phyloP scores from a whole-genome alignment of 805 yeast genomes.

The Saccharomycodes ludwigii region DNA sequence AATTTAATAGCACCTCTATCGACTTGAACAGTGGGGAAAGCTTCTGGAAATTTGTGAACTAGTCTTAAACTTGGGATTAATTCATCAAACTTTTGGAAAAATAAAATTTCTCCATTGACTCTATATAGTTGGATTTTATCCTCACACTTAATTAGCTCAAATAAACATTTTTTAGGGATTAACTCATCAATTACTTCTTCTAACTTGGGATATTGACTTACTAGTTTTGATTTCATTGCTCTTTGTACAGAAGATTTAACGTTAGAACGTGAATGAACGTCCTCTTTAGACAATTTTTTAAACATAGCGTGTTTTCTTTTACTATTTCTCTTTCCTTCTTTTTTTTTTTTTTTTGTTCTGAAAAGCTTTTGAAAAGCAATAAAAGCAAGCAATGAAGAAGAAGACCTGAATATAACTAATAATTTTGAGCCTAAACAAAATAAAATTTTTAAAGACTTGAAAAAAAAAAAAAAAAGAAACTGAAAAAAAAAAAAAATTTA shows the following conservation, averaged over 20 bases:
- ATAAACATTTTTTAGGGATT: slow-evolving; percentile 81
- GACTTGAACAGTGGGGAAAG: slow-evolving; percentile 79
- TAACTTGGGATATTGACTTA: slow-evolving; percentile 58
- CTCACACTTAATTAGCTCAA: slow-evolving; percentile 73
- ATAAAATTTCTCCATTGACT: slow-evolving; percentile 59
- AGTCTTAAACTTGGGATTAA: slow-evolving; percentile 63
- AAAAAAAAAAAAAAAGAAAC: not conserved
- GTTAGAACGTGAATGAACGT: slow-evolving; percentile 80
- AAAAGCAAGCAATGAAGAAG: no score
- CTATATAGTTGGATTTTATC: slow-evolving; percentile 74
- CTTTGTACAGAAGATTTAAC: slow-evolving; percentile 92
- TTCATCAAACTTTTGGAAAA: slow-evolving; percentile 72
- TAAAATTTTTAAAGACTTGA: not conserved
- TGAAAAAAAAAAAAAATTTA: not conserved
- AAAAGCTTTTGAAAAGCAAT: no score
- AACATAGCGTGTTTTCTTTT: not conserved
- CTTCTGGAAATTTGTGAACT: slow-evolving; percentile 71
- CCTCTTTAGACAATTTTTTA: slow-evolving; percentile 62
- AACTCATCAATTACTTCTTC: slow-evolving; percentile 70
- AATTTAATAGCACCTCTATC: slow-evolving; percentile 96
- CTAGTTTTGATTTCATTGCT: slow-evolving; percentile 65
- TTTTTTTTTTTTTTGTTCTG: no score
- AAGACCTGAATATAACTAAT: no score
- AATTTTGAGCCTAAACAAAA: not conserved
- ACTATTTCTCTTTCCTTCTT: no score